Evolutionary conservation across 495 filamentous ascomycete species (phyloP).

Genomic region (Evernia prunastri): DNA sequence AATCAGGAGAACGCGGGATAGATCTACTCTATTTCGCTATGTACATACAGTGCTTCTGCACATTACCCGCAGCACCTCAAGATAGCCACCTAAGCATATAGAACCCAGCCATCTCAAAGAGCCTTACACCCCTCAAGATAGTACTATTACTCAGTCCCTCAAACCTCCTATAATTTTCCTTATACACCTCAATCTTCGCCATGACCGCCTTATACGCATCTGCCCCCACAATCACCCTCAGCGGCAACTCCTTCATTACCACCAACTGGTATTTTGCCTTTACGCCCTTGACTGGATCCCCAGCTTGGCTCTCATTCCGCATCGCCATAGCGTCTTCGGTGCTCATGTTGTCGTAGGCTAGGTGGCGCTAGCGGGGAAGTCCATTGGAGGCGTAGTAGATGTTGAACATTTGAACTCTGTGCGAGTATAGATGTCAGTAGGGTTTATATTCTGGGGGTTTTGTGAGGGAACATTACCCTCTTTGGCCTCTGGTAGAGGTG

Average conservation of each 20-base stretch:
- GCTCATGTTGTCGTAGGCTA: constrained; percentile 41
- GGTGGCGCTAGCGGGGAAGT: constrained; percentile 35
- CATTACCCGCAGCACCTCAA: too few species aligned
- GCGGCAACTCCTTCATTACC: constrained; percentile 40
- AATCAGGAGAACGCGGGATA: too few species aligned
- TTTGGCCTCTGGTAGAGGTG: constrained; percentile 37
- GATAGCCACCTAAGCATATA: too few species aligned
- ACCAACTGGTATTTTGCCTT: constrained; percentile 44
- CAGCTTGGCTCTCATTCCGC: constrained; percentile 37
- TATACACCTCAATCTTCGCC: constrained; percentile 37
- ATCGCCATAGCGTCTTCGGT: constrained; percentile 33
- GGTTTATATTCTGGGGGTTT: too few species aligned
- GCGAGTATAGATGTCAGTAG: too few species aligned
- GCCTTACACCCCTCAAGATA: too few species aligned
- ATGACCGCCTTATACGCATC: constrained; percentile 39
- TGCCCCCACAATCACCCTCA: constrained; percentile 39
- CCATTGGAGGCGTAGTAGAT: constrained; percentile 39
- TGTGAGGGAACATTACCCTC: constrained; percentile 22
- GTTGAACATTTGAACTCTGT: constrained; percentile 31
- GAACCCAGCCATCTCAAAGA: too few species aligned
- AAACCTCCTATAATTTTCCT: constrained; percentile 35
- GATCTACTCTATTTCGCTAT: too few species aligned
- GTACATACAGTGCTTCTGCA: too few species aligned
- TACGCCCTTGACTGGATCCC: constrained; percentile 40
- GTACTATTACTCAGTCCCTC: too few species aligned